Base-by-base conservation (phyloP, 257 asterid genomes). In the Leptodermis oblonga region DNA sequence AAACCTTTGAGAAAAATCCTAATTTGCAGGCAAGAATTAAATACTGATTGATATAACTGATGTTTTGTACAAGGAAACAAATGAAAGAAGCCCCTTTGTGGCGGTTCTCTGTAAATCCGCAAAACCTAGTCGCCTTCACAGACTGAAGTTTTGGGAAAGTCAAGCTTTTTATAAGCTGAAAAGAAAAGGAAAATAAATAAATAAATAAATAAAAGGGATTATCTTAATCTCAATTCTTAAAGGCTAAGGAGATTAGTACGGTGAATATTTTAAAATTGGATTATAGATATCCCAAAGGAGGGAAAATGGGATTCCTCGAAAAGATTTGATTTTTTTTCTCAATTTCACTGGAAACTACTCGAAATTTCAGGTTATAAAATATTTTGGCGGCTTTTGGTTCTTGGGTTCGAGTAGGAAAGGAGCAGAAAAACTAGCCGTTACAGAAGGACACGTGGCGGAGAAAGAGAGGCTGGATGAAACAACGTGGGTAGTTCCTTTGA, bases 401-500 rank as follows among this genome's bases (percentile, higher is more conserved):
- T 22, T 43, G 70, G 42, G 1, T 22, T 25, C 48, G 28, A 48
- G 28, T 22, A 22, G 17, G n/a, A 26, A 7, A 9, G 28, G 70
- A 26, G 45, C 31, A 2, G 70, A 17, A 73, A 73, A 79, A 85
- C 77, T 87, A 87, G 91, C 91, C 89, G 95, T 87, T 87, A 67
- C 10, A 9, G 6, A 0, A 0, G 64, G 66, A 67, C 85, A 84
- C 82, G 89, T 77, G 90, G n/a, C 73, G 49, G 48, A 1, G 22
- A 0, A 0, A 0, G 60, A 79, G 67, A 9, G 89, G 86, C 26
- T 1, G 62, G 69, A 43, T 20, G 86, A 62, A 12, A 63, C 43
- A 82, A 72, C 49, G 33, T 66, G 82, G 71, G 67, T 54, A 56
- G 69, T 73, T 76, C 73, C 18, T 63, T 3, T 82, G 87, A 78